phyloP scores from a whole-genome alignment of 2,329 filamentous ascomycete genomes.

The Periconia sp. region DNA sequence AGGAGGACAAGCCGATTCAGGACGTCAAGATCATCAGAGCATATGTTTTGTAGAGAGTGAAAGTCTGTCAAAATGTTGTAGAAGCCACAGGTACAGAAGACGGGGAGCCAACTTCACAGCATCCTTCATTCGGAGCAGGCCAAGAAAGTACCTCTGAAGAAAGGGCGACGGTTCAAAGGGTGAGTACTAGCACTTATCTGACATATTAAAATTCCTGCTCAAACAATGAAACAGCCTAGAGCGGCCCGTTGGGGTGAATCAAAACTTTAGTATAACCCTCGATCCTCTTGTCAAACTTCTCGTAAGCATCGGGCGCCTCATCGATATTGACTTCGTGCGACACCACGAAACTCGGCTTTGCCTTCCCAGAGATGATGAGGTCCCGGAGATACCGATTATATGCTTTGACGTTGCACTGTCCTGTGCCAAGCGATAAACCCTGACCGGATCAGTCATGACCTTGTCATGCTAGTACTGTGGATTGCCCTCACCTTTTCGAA shows the following conservation, averaged over 20 bases:
- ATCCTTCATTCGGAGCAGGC: too few species aligned
- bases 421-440: conserved; percentile 66
- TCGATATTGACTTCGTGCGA: conserved; percentile 69
- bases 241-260: conserved; percentile 66
- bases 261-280: conserved; percentile 73
- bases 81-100: too few species aligned
- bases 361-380: conserved; percentile 68
- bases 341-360: conserved; percentile 71
- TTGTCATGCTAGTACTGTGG: background rate
- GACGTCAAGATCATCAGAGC: conserved; percentile 82
- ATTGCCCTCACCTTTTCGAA: conserved; percentile 65
- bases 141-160: too few species aligned
- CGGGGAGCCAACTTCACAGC: too few species aligned
- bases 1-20: conserved; percentile 80
- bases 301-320: conserved; percentile 65
- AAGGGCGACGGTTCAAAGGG: too few species aligned
- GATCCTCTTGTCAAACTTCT: conserved; percentile 70
- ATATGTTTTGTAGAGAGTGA: conserved; percentile 68
- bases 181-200: too few species aligned
- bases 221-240: conserved; percentile 17
- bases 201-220: too few species aligned
- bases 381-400: conserved; percentile 72
- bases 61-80: too few species aligned
- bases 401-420: conserved; percentile 71
- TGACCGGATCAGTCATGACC: conserved; percentile 30